These are phyloP conservation scores for Stephania yunnanensis DNA, from an alignment of 164 flowering plant species.

Conservation along the genomic window DNA sequence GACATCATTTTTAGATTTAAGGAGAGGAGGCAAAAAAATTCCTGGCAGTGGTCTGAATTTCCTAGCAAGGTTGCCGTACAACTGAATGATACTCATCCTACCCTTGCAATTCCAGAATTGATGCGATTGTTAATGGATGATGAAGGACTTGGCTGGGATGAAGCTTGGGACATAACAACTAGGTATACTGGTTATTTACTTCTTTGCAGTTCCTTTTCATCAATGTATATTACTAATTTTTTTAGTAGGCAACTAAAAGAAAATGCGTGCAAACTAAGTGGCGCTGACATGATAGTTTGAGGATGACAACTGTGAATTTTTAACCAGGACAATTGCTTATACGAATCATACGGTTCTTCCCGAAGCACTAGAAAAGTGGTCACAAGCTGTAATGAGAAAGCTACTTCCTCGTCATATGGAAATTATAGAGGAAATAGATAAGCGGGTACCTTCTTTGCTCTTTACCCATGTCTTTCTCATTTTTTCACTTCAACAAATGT, in stretches of 20 bases:
- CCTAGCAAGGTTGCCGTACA: slow-evolving; percentile 90
- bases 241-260: not conserved
- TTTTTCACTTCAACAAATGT: not conserved
- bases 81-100: slow-evolving; percentile 97
- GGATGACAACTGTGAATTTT: slow-evolving; percentile 3
- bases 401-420: slow-evolving; percentile 99
- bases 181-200: slow-evolving; percentile 31
- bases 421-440: slow-evolving; percentile 91
- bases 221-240: not conserved
- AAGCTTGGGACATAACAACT: slow-evolving; percentile 89
- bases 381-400: slow-evolving; percentile 87
- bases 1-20: slow-evolving; percentile 87
- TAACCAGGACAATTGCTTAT: slow-evolving; percentile 86
- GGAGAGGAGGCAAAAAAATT: slow-evolving; percentile 60
- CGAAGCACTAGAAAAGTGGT: slow-evolving; percentile 99
- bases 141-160: slow-evolving; percentile 98
- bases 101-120: slow-evolving; percentile 94
- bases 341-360: slow-evolving; percentile 99
- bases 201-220: not conserved
- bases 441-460: slow-evolving; percentile 38
- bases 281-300: not conserved
- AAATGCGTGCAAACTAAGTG: not conserved
- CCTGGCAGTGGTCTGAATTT: slow-evolving; percentile 74
- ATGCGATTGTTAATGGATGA: slow-evolving; percentile 93
- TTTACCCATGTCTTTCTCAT: not conserved